A percentile compares a stretch with the other conserved stretches of the same genome.
Evolutionary conservation across 805 yeast species (phyloP).

Genomic region (Saccharomycopsis babjevae): DNA sequence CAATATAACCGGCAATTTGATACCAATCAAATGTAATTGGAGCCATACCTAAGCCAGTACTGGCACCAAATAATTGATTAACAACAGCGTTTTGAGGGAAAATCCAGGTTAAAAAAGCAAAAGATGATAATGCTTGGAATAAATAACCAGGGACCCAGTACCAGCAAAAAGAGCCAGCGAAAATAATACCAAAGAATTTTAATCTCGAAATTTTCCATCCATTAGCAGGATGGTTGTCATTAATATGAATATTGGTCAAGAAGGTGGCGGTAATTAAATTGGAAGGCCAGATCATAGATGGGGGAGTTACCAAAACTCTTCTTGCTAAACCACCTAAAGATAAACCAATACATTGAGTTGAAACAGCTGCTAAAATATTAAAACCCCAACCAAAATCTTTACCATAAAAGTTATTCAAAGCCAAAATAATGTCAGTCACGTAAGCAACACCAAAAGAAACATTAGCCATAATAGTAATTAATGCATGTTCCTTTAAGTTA

Average conservation of each 20-base stretch:
- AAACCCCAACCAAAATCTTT: constrained; percentile 43
- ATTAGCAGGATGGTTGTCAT: constrained; percentile 39
- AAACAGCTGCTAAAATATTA: constrained; percentile 38
- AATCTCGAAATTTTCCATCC: constrained; percentile 54
- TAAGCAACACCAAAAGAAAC: constrained; percentile 42
- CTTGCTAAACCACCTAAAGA: constrained; percentile 57
- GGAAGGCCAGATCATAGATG: constrained; percentile 64
- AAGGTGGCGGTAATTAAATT: constrained; percentile 51
- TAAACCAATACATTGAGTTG: constrained; percentile 58
- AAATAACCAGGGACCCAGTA: constrained; percentile 55
- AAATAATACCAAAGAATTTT: constrained; percentile 36
- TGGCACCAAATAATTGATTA: constrained; percentile 54
- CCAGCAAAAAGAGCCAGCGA: constrained; percentile 35
- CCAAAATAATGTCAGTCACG: constrained; percentile 45
- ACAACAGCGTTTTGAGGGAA: constrained; percentile 46
- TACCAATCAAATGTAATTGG: constrained; percentile 68
- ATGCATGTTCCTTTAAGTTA: constrained; percentile 53
- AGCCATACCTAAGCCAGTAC: constrained; percentile 51
- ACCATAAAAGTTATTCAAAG: constrained; percentile 40
- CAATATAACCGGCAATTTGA: constrained; percentile 43
- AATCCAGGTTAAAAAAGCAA: constrained; percentile 61
- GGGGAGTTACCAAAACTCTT: constrained; percentile 50
- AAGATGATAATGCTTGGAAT: constrained; percentile 46
- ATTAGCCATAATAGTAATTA: constrained; percentile 43
- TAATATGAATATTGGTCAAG: constrained; percentile 40